Percentiles rank a stretch among this genome's conserved stretches.
These are phyloP conservation scores for Wickerhamiella shivajii DNA, from an alignment of 805 yeast genomes.

Conservation along the genomic window DNA sequence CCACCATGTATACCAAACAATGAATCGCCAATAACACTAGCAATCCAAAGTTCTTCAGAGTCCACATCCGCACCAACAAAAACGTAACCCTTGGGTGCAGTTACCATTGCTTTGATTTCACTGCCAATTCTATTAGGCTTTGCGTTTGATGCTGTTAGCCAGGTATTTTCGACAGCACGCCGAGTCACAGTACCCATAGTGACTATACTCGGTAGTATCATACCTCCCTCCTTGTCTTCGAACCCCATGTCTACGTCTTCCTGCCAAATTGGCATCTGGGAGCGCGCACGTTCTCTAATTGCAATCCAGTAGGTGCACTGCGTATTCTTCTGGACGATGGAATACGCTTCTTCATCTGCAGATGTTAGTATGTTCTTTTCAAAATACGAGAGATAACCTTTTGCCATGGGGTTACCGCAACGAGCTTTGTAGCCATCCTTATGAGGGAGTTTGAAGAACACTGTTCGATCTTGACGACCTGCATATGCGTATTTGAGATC, in stretches of 20 bases:
- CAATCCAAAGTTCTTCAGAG: slow-evolving; percentile 97
- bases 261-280: slow-evolving; percentile 70
- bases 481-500: slow-evolving; percentile 27
- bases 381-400: slow-evolving; percentile 53
- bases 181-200: slow-evolving; percentile 96
- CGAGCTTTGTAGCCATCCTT: slow-evolving; percentile 65
- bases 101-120: slow-evolving; percentile 72
- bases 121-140: slow-evolving; percentile 78
- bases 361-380: slow-evolving; percentile 65
- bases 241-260: slow-evolving; percentile 16
- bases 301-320: slow-evolving; percentile 89
- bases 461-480: slow-evolving; percentile 12
- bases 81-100: slow-evolving; percentile 77
- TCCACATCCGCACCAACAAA: slow-evolving; percentile 99
- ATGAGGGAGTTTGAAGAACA: slow-evolving; percentile 64
- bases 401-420: slow-evolving; percentile 65
- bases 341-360: slow-evolving; percentile 53
- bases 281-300: slow-evolving; percentile 65
- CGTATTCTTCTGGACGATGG: slow-evolving; percentile 64
- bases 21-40: slow-evolving; percentile 87
- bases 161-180: slow-evolving; percentile 90
- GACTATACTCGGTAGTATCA: slow-evolving; percentile 70
- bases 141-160: slow-evolving; percentile 96
- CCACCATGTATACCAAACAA: slow-evolving; percentile 84
- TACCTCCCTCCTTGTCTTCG: slow-evolving; percentile 31